phyloP scores from a whole-genome alignment of 2,329 filamentous ascomycete genomes.

The Hymenoscyphus infarciens region DNA sequence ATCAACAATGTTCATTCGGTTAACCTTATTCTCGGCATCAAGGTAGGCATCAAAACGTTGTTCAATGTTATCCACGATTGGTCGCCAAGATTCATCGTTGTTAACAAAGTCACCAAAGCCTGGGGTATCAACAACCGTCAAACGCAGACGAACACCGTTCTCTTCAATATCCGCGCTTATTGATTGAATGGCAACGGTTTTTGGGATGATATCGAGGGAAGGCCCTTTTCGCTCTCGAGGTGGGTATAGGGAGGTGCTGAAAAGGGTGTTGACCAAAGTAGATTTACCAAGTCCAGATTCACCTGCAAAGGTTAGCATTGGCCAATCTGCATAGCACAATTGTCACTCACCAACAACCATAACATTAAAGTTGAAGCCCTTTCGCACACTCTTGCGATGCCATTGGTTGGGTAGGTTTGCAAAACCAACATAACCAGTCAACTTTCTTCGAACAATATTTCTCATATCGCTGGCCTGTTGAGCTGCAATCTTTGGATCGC shows the following conservation, averaged over 20 bases:
- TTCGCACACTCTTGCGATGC: conserved; percentile 99
- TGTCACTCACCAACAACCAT: conserved; percentile 95
- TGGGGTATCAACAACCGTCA: conserved; percentile 96
- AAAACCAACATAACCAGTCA: conserved; percentile 98
- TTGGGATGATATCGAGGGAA: conserved; percentile 96
- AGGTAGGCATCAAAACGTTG: conserved; percentile 98
- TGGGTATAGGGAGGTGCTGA: conserved; percentile 98
- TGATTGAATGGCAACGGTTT: conserved; percentile 92
- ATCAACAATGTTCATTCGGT: conserved; percentile 99
- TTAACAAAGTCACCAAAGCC: conserved; percentile 99
- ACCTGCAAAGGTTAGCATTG: conserved; percentile 54
- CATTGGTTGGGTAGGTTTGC: conserved; percentile 99
- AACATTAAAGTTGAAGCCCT: conserved; percentile 99
- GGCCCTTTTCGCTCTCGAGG: conserved; percentile 98
- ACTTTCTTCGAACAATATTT: conserved; percentile 97
- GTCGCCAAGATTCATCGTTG: conserved; percentile 99
- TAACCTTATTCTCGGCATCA: conserved; percentile 99
- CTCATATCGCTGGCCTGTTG: conserved; percentile 38
- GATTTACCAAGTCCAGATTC: conserved; percentile 99
- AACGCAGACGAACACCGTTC: conserved; percentile 90
- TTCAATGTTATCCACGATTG: conserved; percentile 99
- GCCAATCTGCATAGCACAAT: neutral
- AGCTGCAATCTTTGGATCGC: conserved; percentile 37
- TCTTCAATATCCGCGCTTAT: conserved; percentile 98
- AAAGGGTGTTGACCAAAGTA: conserved; percentile 96